Base-by-base conservation (phyloP, 768 basidiomycete genomes). In the Melanogaster broomeanus region DNA sequence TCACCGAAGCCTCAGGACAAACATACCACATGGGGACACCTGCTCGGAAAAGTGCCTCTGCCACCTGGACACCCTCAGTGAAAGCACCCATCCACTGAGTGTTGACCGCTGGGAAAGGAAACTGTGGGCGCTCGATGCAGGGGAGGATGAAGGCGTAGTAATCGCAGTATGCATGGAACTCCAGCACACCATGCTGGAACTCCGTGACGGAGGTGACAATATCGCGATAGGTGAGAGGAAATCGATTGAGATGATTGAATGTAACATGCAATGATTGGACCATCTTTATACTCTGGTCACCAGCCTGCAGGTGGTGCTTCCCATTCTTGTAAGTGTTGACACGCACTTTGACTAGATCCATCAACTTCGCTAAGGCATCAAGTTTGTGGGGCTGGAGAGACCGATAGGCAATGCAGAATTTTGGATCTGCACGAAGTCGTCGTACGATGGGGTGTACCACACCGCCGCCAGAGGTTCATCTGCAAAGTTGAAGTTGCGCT, bases 11-110 rank as follows among this genome's bases (percentile, higher is more conserved):
- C 27, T 25, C 42, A 25, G 27, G 12, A 21, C 9, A 9, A 0
- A 47, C 34, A 47, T 31, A 34, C 33, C 45, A 47, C 18, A 37
- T 30, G 24, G 45, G 45, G 34, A n/a, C n/a, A n/a, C n/a, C n/a
- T n/a, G n/a, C n/a, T n/a, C n/a, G n/a, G n/a, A n/a, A n/a, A n/a
- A n/a, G 34, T 34, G 28, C 33, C 34, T 24, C 28, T 11, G 34
- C 6, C 0, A 41, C 24, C 30, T 24, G 12, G 4, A 37, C 28
- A 37, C 34, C 18, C n/a, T 47, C 6, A 15, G 45, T 47, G 45
- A 47, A 16, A 47, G 28, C 30, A 37, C 45, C 45, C 45, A 47
- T 47, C 45, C 45, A 47, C n/a, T 31, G n/a, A 3, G 19, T 30
- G 45, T 47, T 0, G 34, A 47, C 45, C 3, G 18, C 34, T 4